Evolutionary conservation across 2,329 filamentous ascomycete genomes (phyloP).

Genomic region (Pseudogymnoascus sp.): DNA sequence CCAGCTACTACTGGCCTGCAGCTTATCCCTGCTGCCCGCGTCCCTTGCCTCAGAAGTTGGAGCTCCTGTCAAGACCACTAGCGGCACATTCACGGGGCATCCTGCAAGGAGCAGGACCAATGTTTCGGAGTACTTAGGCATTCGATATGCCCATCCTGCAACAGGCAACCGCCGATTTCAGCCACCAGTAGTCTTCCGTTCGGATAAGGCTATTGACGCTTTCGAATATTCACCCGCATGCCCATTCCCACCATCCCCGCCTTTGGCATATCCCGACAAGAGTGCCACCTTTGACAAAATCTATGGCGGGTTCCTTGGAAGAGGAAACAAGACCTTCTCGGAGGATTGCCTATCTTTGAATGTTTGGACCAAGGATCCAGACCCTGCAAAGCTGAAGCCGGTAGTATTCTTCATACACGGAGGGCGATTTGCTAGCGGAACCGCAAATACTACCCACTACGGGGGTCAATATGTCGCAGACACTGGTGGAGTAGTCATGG

Average conservation of each 20-base stretch:
- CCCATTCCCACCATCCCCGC: not conserved
- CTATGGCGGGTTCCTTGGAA: slow-evolving; percentile 9
- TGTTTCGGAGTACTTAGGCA: slow-evolving; percentile 11
- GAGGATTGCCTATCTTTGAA: slow-evolving; percentile 34
- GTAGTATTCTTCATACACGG: slow-evolving; percentile 41
- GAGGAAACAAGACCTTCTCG: slow-evolving; percentile 10
- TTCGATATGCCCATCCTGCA: slow-evolving; percentile 10
- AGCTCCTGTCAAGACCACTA: slow-evolving; percentile 6
- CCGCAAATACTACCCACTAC: slow-evolving; percentile 32
- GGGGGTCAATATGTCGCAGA: slow-evolving; percentile 36
- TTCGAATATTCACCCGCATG: not conserved
- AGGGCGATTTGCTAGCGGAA: slow-evolving; percentile 34
- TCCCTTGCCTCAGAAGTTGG: not conserved
- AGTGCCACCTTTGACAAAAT: slow-evolving; percentile 11
- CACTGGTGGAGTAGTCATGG: slow-evolving; percentile 36
- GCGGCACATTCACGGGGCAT: slow-evolving; percentile 6
- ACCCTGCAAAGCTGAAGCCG: slow-evolving; percentile 28
- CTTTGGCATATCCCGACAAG: slow-evolving; percentile 12
- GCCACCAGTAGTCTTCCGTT: not conserved
- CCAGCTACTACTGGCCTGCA: not conserved
- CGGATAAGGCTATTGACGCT: not conserved
- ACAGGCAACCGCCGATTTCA: slow-evolving; percentile 8
- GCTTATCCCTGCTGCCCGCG: not conserved
- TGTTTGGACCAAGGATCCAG: slow-evolving; percentile 31
- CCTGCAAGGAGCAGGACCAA: slow-evolving; percentile 4